Evolutionary conservation across 1,284 basidiomycete genomes (phyloP), one percentile per base, ranked within the genome.

Genomic region (Earliella scabrosa): DNA sequence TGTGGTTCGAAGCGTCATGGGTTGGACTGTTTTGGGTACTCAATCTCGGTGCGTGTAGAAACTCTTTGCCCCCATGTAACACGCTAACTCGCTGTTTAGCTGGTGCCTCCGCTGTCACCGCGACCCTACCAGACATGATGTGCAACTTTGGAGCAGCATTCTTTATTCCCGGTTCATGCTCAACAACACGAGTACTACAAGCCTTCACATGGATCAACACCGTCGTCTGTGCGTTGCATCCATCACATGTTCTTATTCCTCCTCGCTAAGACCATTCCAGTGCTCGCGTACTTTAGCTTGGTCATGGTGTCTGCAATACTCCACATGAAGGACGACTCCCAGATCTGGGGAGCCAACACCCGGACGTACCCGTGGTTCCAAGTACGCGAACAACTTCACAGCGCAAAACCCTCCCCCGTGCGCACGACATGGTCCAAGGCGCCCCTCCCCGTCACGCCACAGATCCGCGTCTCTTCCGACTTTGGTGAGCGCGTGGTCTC

Each of bases 1-100:
- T 91, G n/a, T 89, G 86, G 85, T 85, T 90, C 59, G 89, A 92
- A 67, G 81, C 79, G 61, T 51, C 71, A 23, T 92, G 89, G 89
- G 70, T 85, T 39, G 73, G 75, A 1, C 27, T 85, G 7, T 84
- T 86, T 64, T 85, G 80, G 69, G 41, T 82, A 18, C 68, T 90
- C 69, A 76, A 88, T 57, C 71, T 91, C 8, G 78, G 90, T 92
- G 67, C 38, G 84, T 70, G 31, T 23, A n/a, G n/a, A n/a, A n/a
- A n/a, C n/a, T n/a, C n/a, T n/a, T n/a, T n/a, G 14, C 14, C 13
- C 20, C 32, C 20, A 35, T 5, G 34, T 14, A 32, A 39, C 7
- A 40, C 32, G 18, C 40, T 45, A 29, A 9, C 34, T 39, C 20
- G 47, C 23, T 18, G 8, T 27, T n/a, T 57, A 85, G 83, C 74